phyloP scores from a whole-genome alignment of 2,329 filamentous ascomycete species.

The Leptographium galeiforme region DNA sequence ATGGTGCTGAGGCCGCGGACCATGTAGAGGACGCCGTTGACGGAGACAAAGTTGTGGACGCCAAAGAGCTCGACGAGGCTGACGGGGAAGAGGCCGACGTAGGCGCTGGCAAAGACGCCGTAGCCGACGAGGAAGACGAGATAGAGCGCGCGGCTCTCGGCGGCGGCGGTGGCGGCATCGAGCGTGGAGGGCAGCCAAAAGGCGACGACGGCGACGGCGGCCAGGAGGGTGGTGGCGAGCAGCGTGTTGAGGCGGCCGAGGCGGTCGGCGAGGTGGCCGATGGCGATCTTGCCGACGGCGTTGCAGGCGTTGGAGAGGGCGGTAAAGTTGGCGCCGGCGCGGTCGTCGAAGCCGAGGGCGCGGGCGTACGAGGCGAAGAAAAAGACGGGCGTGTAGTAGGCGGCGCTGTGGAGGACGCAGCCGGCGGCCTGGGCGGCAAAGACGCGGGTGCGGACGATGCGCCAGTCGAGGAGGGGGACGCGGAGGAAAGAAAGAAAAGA shows the following conservation, averaged over 20 bases:
- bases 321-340: constrained; percentile 1
- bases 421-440: constrained; percentile 2
- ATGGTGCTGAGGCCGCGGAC: constrained; percentile 27
- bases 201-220: background rate
- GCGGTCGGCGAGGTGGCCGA: constrained; percentile 23
- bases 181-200: constrained; percentile 3
- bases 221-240: constrained; percentile 15
- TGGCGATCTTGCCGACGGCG: constrained; percentile 22
- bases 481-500: background rate
- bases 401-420: background rate
- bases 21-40: constrained; percentile 32
- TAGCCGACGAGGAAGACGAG: constrained; percentile 4
- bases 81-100: background rate
- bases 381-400: constrained; percentile 4
- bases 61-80: background rate
- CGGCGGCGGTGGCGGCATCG: constrained; percentile 1
- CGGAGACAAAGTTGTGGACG: constrained; percentile 11
- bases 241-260: constrained; percentile 25
- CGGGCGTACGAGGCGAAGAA: constrained; percentile 3
- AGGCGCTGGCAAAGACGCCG: constrained; percentile 14
- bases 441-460: background rate
- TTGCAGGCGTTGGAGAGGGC: constrained; percentile 21
- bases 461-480: background rate
- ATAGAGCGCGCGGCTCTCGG: constrained; percentile 3
- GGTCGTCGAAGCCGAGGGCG: background rate